phyloP scores from a whole-genome alignment of 495 filamentous ascomycete species.

The Penicillium herquei region DNA sequence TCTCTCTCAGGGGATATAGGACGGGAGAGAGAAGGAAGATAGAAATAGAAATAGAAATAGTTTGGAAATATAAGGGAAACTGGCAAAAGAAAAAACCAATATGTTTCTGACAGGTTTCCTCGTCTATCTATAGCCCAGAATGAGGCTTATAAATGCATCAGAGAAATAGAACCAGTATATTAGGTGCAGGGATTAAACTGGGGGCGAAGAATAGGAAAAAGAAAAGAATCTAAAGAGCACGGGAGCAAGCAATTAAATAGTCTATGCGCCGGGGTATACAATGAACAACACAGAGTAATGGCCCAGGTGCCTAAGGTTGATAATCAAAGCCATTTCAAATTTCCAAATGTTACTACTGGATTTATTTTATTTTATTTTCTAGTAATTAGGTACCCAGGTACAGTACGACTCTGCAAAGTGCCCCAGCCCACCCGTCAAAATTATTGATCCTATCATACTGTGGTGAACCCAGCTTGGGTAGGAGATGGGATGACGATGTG shows the following conservation, averaged over 20 bases:
- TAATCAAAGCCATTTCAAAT: too few relatives aligned
- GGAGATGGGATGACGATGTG: conserved; percentile 27
- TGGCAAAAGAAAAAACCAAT: too few relatives aligned
- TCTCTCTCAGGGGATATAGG: background rate
- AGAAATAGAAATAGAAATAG: background rate
- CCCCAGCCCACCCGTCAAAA: conserved; percentile 3
- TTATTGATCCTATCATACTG: conserved; percentile 21
- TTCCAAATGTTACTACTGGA: too few relatives aligned
- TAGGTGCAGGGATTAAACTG: background rate
- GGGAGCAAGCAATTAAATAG: background rate
- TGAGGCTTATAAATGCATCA: background rate
- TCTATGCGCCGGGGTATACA: background rate
- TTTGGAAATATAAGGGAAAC: too few relatives aligned
- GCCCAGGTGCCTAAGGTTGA: conserved; percentile 13
- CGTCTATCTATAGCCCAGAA: conserved; percentile 7
- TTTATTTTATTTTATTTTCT: background rate
- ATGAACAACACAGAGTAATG: conserved; percentile 19
- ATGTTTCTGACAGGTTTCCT: background rate
- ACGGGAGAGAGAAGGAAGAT: background rate
- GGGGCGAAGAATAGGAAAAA: background rate
- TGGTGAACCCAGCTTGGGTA: conserved; percentile 9
- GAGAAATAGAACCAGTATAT: background rate
- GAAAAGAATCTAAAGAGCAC: background rate
- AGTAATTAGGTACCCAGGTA: conserved; percentile 4
- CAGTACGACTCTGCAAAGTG: conserved; percentile 7